Evolutionary conservation across 805 yeast species (phyloP), one percentile per base, ranked within the genome.

Genomic region (Schwanniomyces yamadae): DNA sequence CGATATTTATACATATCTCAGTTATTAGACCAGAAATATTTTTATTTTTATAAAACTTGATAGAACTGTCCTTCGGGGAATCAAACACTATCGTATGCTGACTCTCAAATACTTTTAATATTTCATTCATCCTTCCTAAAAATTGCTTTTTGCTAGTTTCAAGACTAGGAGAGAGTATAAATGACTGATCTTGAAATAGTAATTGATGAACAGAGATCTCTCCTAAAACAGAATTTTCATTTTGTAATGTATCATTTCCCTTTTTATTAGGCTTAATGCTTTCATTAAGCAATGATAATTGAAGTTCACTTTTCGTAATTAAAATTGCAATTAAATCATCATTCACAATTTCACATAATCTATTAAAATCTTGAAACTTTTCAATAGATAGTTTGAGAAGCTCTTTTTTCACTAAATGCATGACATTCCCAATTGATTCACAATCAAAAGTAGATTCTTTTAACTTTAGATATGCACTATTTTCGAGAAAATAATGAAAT

Each of bases 141-240:
- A 63, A 59, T 1, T 31, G 2, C 13, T 46, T 42, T 34, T 73
- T 73, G 0, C 75, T 48, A 0, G 28, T 14, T 22, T 61, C 68
- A 0, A 78, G 42, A 0, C 69, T 50, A 0, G 84, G 83, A 0
- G 40, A 18, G 3, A 75, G 46, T 3, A 39, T 34, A 19, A 79
- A 57, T 0, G 54, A 39, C 21, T 61, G 62, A 30, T 70, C 64
- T 23, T 60, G 61, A 16, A 71, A 56, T 0, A 54, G 23, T 3
- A 78, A 51, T 2, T 48, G 51, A 44, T 72, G 80, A 1, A 26
- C 19, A 15, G 26, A 23, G n/a, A 21, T 21, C 5, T 31, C 23
- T 6, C 4, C 17, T 11, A 27, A 27, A 15, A 15, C 14, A 16
- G 12, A 15, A n/a, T n/a, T n/a, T n/a, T n/a, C n/a, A n/a, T n/a